Evolutionary conservation across 306 rosid genomes (phyloP).

Genomic region (Dryas octopetala): DNA sequence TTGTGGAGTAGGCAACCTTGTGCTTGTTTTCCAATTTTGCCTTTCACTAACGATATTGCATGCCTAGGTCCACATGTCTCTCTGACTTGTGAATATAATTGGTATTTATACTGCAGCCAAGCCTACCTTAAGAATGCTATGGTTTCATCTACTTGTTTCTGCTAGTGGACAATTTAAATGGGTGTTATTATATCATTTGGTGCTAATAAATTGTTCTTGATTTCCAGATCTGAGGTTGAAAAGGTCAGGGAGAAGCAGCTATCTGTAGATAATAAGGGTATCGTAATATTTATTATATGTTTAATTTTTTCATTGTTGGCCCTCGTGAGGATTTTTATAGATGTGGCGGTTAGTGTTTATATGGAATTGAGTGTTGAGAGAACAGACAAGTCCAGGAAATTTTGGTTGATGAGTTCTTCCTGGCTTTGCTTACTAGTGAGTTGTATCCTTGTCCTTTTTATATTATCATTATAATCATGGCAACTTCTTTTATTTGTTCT

Average conservation of each 20-base stretch:
- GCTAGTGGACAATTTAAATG: slow-evolving; percentile 3
- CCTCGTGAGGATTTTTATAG: slow-evolving; percentile 42
- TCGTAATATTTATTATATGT: slow-evolving; percentile 55
- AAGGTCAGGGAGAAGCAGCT: slow-evolving; percentile 60
- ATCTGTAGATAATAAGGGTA: slow-evolving; percentile 69
- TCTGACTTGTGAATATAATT: too few species aligned
- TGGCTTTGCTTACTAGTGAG: slow-evolving; percentile 67
- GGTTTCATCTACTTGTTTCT: not conserved
- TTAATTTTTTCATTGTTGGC: slow-evolving; percentile 59
- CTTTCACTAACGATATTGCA: not conserved
- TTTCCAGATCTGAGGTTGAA: slow-evolving; percentile 75
- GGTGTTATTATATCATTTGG: not conserved
- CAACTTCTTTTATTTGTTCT: not conserved
- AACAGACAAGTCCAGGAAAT: slow-evolving; percentile 53
- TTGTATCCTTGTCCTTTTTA: slow-evolving; percentile 61
- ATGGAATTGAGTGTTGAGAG: slow-evolving; percentile 39
- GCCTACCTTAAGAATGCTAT: too few species aligned
- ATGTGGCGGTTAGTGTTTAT: slow-evolving; percentile 46
- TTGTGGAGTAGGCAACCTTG: not conserved
- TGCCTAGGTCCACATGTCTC: not conserved
- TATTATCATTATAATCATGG: slow-evolving; percentile 48
- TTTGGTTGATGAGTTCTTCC: slow-evolving; percentile 62
- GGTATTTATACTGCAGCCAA: too few species aligned
- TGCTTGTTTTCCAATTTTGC: not conserved
- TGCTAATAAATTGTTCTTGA: slow-evolving; percentile 10